Evolutionary conservation across 2,329 filamentous ascomycete species (phyloP), one percentile per base, ranked within the genome.

Genomic region (Colletotrichum orchidophilum): DNA sequence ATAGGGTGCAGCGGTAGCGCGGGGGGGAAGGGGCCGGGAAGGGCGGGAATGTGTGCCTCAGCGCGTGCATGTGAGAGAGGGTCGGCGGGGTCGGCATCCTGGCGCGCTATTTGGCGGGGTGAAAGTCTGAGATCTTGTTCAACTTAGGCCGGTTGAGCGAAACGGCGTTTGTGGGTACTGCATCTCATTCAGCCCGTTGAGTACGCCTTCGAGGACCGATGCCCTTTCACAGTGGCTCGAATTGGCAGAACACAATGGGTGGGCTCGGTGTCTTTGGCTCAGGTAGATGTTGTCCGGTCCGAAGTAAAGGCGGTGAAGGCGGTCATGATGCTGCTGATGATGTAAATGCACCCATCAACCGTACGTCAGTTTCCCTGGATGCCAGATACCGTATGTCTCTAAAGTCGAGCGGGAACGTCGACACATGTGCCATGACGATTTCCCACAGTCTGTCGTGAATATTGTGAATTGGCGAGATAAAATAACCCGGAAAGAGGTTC

Each of bases 51-150:
- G 21, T 21, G 18, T 46, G 18, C 39, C 15, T 46, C 18, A 46
- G 18, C 18, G 18, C n/a, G 24, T 42, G 33, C 57, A 52, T 60
- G 55, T 49, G 46, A 49, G 55, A 63, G 27, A 31, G 24, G 29
- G 55, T 24, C 29, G 26, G 62, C 46, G 49, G 67, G 35, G 54
- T 39, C 24, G 13, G 39, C 39, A 42, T 42, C 39, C 39, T n/a
- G 15, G 39, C 39, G 39, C 15, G 7, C 15, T 18, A 18, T 18
- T 42, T 31, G 29, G 54, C 24, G 63, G 67, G 67, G 63, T 46
- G 50, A 35, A 27, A 62, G 39, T 58, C 49, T 61, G 62, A 66
- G 31, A 60, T 70, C 18, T 49, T n/a, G 35, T 52, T 21, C 13
- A 4, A 31, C 15, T 5, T 5, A 39, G 3, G 21, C 31, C 35